Evolutionary conservation across 1,139 yeast genomes (phyloP), one percentile per base, ranked within the genome.

Genomic region (Saccharomycopsis phalli): DNA sequence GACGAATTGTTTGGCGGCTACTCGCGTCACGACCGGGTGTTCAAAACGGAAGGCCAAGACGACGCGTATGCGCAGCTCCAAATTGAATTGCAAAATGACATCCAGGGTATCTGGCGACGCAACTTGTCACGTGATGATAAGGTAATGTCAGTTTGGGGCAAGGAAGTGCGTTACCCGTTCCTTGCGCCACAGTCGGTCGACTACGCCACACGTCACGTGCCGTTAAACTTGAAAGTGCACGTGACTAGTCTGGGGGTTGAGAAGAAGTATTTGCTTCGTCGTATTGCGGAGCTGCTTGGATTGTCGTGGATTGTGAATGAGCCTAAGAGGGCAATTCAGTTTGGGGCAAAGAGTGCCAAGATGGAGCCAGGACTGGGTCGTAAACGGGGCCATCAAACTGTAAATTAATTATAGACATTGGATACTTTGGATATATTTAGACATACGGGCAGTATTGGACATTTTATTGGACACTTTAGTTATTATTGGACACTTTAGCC

Each of bases 1-100:
- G 99, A 91, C 60, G 98, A 91, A 59, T 62, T 76, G 22, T 87
- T 82, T 63, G 99, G 94, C 0, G 99, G 99, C 0, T 91, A 91
- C 57, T 82, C 86, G 1, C 61, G 94, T 29, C 94, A 83, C 53
- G 77, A 75, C 42, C 61, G 74, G 26, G 56, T 72, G 2, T 72
- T 73, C 50, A 13, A 25, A 10, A 10, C 30, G 11, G 8, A 26
- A 10, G 23, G 2, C 3, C 23, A 28, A 13, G 23, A 8, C 0
- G 45, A 47, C 2, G 59, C 67, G 3, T 53, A 56, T 16, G 55
- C 49, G 1, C 63, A 61, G 21, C 56, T 80, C 14, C 60, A 62
- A 1, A 56, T 57, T 3, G 94, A 86, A 52, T 63, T 91, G 30
- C 67, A 69, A 14, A 61, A 68, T 41, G 97, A 91, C 53, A 76